Percentiles rank a stretch among this genome's conserved stretches.
Evolutionary conservation across 305 asterid species (phyloP).

Genomic region (Ilex paraguariensis): DNA sequence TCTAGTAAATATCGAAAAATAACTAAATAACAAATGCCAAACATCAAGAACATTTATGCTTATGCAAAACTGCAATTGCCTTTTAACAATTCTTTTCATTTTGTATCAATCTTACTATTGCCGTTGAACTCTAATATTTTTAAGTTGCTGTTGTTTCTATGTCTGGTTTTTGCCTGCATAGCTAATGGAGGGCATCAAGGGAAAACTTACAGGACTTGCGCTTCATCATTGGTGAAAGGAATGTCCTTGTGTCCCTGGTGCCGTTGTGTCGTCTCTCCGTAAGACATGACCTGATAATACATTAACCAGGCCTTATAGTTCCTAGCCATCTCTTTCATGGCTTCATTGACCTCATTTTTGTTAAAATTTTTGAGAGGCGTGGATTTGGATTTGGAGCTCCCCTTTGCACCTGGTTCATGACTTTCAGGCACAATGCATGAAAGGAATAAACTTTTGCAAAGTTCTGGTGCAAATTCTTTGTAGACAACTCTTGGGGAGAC

Average conservation of each 20-base stretch:
- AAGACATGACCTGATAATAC: constrained; percentile 78
- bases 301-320: constrained; percentile 77
- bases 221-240: constrained; percentile 19
- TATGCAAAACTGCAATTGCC: too few species aligned
- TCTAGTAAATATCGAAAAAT: too few species aligned
- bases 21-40: too few species aligned
- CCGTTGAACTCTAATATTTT: background rate
- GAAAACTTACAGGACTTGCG: constrained; percentile 32
- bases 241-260: constrained; percentile 7
- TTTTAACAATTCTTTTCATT: too few species aligned
- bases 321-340: constrained; percentile 52
- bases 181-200: background rate
- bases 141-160: too few species aligned
- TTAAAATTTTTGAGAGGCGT: constrained; percentile 22
- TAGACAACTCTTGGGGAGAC: constrained; percentile 52
- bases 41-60: too few species aligned
- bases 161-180: background rate
- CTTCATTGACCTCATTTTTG: constrained; percentile 29
- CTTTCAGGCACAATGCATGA: constrained; percentile 21
- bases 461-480: constrained; percentile 53
- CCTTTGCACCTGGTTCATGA: constrained; percentile 10
- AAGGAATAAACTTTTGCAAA: constrained; percentile 34
- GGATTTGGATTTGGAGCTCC: constrained; percentile 11
- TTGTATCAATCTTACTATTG: too few species aligned
- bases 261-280: constrained; percentile 18